A percentile compares a stretch with the other conserved stretches of the same genome.
Evolutionary conservation across 805 yeast species (phyloP).

Genomic region (Phaffomyces opuntiae): DNA sequence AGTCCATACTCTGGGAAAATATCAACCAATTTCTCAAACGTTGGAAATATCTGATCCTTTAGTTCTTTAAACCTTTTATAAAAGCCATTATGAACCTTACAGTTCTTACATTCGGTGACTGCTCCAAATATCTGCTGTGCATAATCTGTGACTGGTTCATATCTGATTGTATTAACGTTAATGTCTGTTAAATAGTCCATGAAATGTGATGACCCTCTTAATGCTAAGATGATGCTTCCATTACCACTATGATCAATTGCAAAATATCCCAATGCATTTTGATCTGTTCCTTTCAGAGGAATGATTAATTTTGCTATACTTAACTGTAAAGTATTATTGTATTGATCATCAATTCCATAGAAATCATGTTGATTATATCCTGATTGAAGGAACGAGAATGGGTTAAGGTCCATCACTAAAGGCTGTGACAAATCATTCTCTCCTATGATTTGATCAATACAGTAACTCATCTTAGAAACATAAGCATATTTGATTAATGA

Average conservation of each 20-base stretch:
- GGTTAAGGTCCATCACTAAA: conserved; percentile 11
- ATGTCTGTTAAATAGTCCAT: conserved; percentile 59
- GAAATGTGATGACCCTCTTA: conserved; percentile 56
- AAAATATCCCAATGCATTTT: conserved; percentile 35
- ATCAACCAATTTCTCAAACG: conserved; percentile 28
- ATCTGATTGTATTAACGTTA: conserved; percentile 26
- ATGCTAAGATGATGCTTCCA: conserved; percentile 42
- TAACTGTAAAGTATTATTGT: not conserved
- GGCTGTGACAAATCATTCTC: conserved; percentile 12
- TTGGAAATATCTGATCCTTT: conserved; percentile 22
- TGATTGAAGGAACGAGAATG: conserved; percentile 7
- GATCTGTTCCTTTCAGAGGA: conserved; percentile 1
- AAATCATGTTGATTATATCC: conserved; percentile 8
- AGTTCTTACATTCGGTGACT: conserved; percentile 34
- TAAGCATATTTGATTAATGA: conserved; percentile 14
- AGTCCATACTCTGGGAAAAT: conserved; percentile 43
- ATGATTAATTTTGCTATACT: conserved; percentile 5
- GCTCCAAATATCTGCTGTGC: conserved; percentile 6
- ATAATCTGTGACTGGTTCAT: conserved; percentile 14
- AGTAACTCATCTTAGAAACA: conserved; percentile 16
- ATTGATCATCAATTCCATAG: conserved; percentile 3
- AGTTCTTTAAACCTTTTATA: conserved; percentile 38
- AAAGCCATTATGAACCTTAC: conserved; percentile 63
- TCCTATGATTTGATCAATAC: conserved; percentile 11
- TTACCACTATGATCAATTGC: conserved; percentile 39